These are phyloP conservation scores for Claviceps sp. DNA, from an alignment of 2,329 filamentous ascomycete species.

Conservation along the genomic window DNA sequence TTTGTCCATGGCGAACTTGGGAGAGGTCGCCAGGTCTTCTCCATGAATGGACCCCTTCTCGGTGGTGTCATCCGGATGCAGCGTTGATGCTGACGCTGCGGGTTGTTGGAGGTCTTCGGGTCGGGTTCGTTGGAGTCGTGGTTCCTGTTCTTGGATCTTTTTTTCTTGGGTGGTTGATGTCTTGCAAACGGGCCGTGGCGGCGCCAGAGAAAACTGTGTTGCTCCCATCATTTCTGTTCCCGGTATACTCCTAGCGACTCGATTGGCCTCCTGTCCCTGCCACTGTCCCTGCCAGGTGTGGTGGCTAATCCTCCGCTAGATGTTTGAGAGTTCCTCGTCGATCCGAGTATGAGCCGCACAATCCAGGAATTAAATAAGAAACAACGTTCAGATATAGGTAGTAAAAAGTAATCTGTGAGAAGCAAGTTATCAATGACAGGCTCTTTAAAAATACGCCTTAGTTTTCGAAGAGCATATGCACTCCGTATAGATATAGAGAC, in stretches of 20 bases:
- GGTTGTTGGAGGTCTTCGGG: background rate
- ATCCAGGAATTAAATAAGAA: background rate
- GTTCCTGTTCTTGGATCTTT: background rate
- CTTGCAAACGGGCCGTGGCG: background rate
- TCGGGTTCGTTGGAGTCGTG: background rate
- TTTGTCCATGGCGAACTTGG: conserved; percentile 8
- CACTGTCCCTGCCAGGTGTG: too few relatives aligned
- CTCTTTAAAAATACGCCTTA: background rate
- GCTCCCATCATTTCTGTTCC: background rate
- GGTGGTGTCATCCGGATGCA: background rate
- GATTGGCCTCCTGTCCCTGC: too few relatives aligned
- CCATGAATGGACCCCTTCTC: background rate
- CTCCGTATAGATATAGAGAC: background rate
- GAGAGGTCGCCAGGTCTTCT: background rate
- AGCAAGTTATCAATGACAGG: background rate
- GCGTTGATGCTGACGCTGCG: background rate
- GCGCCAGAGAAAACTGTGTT: background rate
- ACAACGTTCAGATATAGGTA: background rate
- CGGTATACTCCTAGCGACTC: background rate
- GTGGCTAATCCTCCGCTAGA: too few relatives aligned
- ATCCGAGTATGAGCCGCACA: too few relatives aligned
- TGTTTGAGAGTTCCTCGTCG: too few relatives aligned
- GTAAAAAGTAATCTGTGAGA: background rate
- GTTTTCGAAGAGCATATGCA: background rate
- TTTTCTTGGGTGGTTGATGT: background rate